These are phyloP conservation scores for Taiozyma onychis DNA, from an alignment of 1,139 yeast genomes.

Conservation along the genomic window DNA sequence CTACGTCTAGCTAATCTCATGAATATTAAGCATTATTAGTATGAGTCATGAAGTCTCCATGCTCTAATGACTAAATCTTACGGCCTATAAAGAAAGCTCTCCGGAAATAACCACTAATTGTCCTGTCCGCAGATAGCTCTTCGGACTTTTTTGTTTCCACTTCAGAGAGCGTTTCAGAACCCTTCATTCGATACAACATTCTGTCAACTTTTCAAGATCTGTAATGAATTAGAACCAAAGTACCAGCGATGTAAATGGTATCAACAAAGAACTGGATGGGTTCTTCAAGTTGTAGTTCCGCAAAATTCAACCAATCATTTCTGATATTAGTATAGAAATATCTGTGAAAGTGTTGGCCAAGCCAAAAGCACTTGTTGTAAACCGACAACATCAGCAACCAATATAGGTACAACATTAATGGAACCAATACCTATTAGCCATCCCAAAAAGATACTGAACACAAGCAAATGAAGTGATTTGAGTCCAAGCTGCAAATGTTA, in stretches of 20 bases:
- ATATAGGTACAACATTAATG: constrained; percentile 43
- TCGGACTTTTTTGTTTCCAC: neutral
- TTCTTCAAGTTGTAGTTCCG: constrained; percentile 22
- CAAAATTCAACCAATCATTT: constrained; percentile 43
- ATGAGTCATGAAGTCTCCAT: neutral
- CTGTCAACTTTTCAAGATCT: constrained; percentile 28
- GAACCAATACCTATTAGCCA: constrained; percentile 48
- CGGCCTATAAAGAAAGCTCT: constrained; percentile 4
- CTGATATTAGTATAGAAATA: constrained; percentile 29
- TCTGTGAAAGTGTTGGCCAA: constrained; percentile 28
- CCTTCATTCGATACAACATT: constrained; percentile 17
- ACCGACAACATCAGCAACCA: constrained; percentile 45
- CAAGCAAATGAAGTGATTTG: constrained; percentile 45
- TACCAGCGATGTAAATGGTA: constrained; percentile 26
- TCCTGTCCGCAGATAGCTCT: constrained; percentile 1
- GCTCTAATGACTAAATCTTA: neutral
- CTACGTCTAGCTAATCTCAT: too few species aligned
- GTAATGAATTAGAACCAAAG: constrained; percentile 28
- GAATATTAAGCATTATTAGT: too few species aligned
- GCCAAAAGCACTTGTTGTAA: constrained; percentile 31
- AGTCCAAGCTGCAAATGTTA: constrained; percentile 45
- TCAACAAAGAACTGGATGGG: constrained; percentile 42
- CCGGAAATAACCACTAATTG: constrained; percentile 7
- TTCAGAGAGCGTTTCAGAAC: constrained; percentile 4
- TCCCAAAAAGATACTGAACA: constrained; percentile 43